Evolutionary conservation across 2,329 filamentous ascomycete species (phyloP), one percentile per base, ranked within the genome.

Genomic region (Lojkania enalia): DNA sequence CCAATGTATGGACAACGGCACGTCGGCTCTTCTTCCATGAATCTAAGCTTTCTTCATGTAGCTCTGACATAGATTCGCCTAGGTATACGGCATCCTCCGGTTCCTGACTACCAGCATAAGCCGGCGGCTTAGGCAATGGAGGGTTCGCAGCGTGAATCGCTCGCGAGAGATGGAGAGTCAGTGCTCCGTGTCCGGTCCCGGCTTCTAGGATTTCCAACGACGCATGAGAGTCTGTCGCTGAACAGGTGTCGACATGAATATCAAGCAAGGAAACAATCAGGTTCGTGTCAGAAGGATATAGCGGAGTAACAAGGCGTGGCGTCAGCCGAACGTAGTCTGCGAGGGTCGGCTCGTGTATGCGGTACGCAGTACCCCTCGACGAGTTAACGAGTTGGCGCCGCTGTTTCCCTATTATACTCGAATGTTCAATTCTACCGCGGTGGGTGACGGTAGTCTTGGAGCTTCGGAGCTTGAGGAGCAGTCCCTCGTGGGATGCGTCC

Each of bases 171-270:
- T 91, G 82, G 3, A 94, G 70, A 0, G 88, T 92, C 46, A 94
- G 70, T 23, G 85, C 84, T 46, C 88, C 89, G 75, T 91, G 87
- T n/a, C 88, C 89, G 3, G 88, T 94, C 13, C 89, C 88, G 35
- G 88, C 88, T 69, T 94, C 89, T 40, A 94, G 83, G 33, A 94
- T 87, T 62, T 92, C 86, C 11, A 91, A 67, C 0, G 77, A 80
- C 6, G 74, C 67, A 39, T 49, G 29, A 15, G 48, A 25, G 71
- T 65, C 4, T 69, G 64, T 71, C 60, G 27, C 59, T 52, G 20
- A 71, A 12, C 58, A 55, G 2, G 56, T 58, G 57, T 58, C 71
- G 20, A 83, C 79, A 63, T 92, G 84, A 33, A 94, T 76, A 64
- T 94, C 88, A 16, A 95, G 78, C 18, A 91, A 75, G 1, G 83